Evolutionary conservation across 2,329 filamentous ascomycete genomes (phyloP).

Genomic region (Amphichorda felina): DNA sequence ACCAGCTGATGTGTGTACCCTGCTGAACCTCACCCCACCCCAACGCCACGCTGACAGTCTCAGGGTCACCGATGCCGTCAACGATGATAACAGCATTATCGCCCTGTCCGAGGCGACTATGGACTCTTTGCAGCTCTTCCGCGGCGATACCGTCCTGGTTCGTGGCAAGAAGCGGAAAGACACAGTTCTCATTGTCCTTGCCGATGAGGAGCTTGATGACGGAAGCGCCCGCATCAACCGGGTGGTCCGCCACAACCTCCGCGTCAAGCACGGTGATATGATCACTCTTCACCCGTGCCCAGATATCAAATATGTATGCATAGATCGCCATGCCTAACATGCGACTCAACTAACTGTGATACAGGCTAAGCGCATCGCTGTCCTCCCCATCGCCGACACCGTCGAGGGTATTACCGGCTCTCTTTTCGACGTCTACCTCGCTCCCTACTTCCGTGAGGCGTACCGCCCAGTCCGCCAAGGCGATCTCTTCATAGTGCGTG

Average conservation of each 20-base stretch:
- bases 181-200: slow-evolving; percentile 92
- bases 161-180: slow-evolving; percentile 99
- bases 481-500: slow-evolving; percentile 92
- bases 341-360: slow-evolving; percentile 7
- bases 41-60: slow-evolving; percentile 9
- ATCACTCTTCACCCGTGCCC: slow-evolving; percentile 96
- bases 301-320: slow-evolving; percentile 98
- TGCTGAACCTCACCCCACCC: background rate
- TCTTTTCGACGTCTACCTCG: slow-evolving; percentile 97
- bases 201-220: slow-evolving; percentile 96
- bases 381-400: slow-evolving; percentile 95
- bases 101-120: slow-evolving; percentile 97
- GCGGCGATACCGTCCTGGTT: slow-evolving; percentile 93
- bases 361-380: slow-evolving; percentile 95
- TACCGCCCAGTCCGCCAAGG: slow-evolving; percentile 96
- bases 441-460: slow-evolving; percentile 98
- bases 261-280: slow-evolving; percentile 96
- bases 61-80: slow-evolving; percentile 94
- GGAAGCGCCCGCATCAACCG: slow-evolving; percentile 96
- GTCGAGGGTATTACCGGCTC: slow-evolving; percentile 96
- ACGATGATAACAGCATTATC: slow-evolving; percentile 99
- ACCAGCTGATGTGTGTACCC: slow-evolving; percentile 77
- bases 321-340: background rate
- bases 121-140: slow-evolving; percentile 96
- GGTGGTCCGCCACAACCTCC: slow-evolving; percentile 94